These are phyloP conservation scores for Fonsecaea monophora DNA, from an alignment of 2,329 filamentous ascomycete genomes.

Conservation along the genomic window DNA sequence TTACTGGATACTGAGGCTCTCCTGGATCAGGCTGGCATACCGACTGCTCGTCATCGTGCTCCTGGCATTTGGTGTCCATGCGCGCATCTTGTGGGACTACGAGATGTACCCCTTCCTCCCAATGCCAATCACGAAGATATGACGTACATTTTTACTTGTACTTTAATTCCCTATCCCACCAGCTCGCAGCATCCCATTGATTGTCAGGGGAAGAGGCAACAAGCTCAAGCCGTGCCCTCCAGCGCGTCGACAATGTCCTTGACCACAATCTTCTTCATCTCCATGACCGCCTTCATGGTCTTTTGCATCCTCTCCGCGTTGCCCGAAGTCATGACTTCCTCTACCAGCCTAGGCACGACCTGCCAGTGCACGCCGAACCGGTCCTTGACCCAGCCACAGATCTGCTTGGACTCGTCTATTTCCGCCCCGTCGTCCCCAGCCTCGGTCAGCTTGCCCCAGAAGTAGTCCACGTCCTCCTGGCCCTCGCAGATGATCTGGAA, in stretches of 20 bases:
- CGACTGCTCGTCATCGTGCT: constrained; percentile 9
- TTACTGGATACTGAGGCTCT: constrained; percentile 10
- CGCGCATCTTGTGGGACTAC: constrained; percentile 5
- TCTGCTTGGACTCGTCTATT: constrained; percentile 47
- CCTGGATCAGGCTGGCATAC: constrained; percentile 3
- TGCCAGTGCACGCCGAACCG: constrained; percentile 58
- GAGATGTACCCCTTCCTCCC: constrained; percentile 8
- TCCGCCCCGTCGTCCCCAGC: constrained; percentile 42
- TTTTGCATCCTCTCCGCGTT: constrained; percentile 47
- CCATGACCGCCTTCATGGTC: constrained; percentile 48
- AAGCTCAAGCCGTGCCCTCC: constrained; percentile 35
- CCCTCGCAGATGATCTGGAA: constrained; percentile 55
- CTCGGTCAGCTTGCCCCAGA: constrained; percentile 53
- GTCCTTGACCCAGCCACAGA: constrained; percentile 57
- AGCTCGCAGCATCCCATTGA: background rate
- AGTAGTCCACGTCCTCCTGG: constrained; percentile 58
- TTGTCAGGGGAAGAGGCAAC: background rate
- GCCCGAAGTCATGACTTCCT: constrained; percentile 46
- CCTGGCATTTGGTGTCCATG: constrained; percentile 18
- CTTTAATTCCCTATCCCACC: background rate
- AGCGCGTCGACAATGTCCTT: constrained; percentile 48
- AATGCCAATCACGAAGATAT: background rate
- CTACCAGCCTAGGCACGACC: constrained; percentile 51
- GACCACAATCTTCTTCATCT: constrained; percentile 55
- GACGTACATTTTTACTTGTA: background rate